Evolutionary conservation across 2,329 filamentous ascomycete species (phyloP), one percentile per base, ranked within the genome.

Genomic region (Neoascochyta sp.): DNA sequence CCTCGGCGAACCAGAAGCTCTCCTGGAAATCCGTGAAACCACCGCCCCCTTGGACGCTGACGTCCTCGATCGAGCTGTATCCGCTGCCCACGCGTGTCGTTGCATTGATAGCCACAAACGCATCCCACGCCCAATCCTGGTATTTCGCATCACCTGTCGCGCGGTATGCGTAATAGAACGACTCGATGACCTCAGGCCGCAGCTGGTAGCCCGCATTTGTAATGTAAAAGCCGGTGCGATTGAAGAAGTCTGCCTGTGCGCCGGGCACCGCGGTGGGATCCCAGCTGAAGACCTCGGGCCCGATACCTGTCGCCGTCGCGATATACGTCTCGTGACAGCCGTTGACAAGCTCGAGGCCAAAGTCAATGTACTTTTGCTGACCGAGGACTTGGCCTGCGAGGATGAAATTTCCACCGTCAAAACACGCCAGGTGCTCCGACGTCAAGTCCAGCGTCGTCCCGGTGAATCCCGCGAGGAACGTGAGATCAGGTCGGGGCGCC

Each of bases 1-100:
- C 83, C 68, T 94, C 87, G 0, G 87, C 86, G 60, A 93, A 87
- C 69, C 84, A 81, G 66, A 92, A 94, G 50, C 83, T 89, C 65
- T 94, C 86, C 70, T 90, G 83, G 57, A 82, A 81, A 58, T 94
- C 77, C 22, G 63, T 61, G 36, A 74, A 78, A 0, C 64, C 62
- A 1, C 83, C 83, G 7, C 84, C 85, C 16, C 68, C 70, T 3
- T 53, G 48, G 3, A 63, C 65, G 45, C 83, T 86, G 24, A 93
- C 84, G 54, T 93, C 62, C 0, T 50, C 57, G 32, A 93, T 66
- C 16, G 74, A 71, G 9, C 75, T 75, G 62, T 79, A 93, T 6
- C 83, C 87, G 13, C 74, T 80, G 5, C 75, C 76, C 0, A 74
- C 76, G 14, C 74, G 66, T 42, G 79, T 80, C 10, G 75, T 82